Evolutionary conservation across 2,329 filamentous ascomycete species (phyloP).

Genomic region (Aureobasidium vineae): DNA sequence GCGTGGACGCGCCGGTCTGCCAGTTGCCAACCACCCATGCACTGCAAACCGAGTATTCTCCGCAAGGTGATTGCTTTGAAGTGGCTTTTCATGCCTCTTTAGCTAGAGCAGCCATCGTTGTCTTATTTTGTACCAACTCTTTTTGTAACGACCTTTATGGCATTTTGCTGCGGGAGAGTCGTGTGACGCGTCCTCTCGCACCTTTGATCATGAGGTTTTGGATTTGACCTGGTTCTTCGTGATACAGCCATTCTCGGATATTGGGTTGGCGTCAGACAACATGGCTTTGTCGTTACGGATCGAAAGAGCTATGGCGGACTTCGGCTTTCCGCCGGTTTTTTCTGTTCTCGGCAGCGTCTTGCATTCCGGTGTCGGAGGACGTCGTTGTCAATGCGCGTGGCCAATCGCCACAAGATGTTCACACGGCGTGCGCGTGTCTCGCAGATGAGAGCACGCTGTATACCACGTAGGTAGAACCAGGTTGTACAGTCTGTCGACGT

Average conservation of each 20-base stretch:
- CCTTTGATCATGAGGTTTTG: neutral
- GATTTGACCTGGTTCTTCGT: neutral
- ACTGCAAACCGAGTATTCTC: neutral
- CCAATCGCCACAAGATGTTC: neutral
- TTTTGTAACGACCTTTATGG: neutral
- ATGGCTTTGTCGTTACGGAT: neutral
- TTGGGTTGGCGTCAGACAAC: neutral
- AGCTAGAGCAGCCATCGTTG: neutral
- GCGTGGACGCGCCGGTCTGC: neutral
- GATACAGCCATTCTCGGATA: neutral
- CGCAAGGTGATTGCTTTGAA: neutral
- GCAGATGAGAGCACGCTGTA: neutral
- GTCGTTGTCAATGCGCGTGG: conserved; percentile 2
- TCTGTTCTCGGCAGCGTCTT: neutral
- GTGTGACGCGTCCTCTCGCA: neutral
- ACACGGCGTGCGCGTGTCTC: neutral
- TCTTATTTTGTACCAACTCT: neutral
- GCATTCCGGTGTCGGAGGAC: conserved; percentile 2
- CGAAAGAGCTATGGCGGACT: neutral
- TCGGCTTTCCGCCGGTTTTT: neutral
- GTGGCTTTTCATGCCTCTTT: neutral
- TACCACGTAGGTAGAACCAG: neutral
- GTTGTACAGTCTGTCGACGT: neutral
- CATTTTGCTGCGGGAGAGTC: neutral
- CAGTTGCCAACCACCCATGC: neutral